Conservation (phyloP, 192 early-diverging fungal species). For the Phycomyces nitens region DNA sequence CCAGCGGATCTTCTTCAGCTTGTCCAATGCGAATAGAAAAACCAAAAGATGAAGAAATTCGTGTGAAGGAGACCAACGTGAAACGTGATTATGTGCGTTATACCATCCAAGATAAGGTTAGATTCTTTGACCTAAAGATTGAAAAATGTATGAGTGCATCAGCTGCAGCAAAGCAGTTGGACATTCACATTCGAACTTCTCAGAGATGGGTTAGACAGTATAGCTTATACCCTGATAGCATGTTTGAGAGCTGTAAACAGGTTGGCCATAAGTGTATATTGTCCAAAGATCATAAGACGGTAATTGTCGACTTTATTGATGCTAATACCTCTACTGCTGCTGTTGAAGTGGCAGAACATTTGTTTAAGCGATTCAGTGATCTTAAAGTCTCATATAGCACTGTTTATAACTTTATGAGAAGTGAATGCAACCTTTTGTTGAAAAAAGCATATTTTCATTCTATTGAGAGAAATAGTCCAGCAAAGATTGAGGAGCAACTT, state of each 20-base stretch:
- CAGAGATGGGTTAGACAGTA: constrained; percentile 7
- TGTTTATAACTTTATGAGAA: constrained; percentile 16
- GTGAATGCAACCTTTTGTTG: constrained; percentile 2
- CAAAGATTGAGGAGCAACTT: constrained; percentile 10
- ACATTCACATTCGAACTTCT: constrained; percentile 10
- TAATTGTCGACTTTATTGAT: constrained; percentile 10
- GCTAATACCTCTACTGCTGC: constrained; percentile 9
- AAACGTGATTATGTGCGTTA: constrained; percentile 11
- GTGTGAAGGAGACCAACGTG: not conserved
- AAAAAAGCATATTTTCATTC: constrained; percentile 7
- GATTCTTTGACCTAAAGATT: constrained; percentile 3
- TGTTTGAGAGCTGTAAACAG: constrained; percentile 6
- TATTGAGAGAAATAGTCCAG: constrained; percentile 9
- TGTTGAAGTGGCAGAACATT: constrained; percentile 11
- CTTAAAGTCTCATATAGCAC: constrained; percentile 8
- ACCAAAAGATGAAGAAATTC: constrained; percentile 5
- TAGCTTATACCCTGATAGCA: not conserved
- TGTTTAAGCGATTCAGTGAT: constrained; percentile 6
- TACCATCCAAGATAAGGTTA: constrained; percentile 1
- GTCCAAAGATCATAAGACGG: constrained; percentile 1
- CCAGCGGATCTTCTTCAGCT: not conserved
- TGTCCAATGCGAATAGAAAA: constrained; percentile 3
- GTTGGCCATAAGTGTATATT: constrained; percentile 9
- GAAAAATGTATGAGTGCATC: constrained; percentile 11
- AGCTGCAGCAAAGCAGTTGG: constrained; percentile 11